A percentile compares a stretch with the other conserved stretches of the same genome.
These are phyloP conservation scores for Penicillium bovifimosum DNA, from an alignment of 495 filamentous ascomycete genomes.

Conservation along the genomic window DNA sequence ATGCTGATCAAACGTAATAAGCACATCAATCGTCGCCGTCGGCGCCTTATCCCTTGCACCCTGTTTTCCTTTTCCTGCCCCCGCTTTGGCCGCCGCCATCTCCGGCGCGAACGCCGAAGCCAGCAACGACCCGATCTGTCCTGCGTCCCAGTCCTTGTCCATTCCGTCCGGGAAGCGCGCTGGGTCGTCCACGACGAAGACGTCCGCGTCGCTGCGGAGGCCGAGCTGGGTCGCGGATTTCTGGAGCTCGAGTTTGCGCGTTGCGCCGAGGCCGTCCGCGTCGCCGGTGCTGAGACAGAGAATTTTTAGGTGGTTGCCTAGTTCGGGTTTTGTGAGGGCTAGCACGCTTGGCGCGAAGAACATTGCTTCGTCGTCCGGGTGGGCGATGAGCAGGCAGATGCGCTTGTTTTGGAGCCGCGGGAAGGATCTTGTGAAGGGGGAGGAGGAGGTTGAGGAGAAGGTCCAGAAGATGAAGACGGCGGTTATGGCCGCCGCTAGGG, in stretches of 20 bases:
- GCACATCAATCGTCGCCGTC: constrained; percentile 63
- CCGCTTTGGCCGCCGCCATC: constrained; percentile 28
- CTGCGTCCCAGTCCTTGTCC: constrained; percentile 65
- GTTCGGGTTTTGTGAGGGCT: constrained; percentile 64
- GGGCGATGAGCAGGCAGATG: constrained; percentile 87
- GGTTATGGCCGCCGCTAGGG: constrained; percentile 29
- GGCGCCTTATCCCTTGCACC: constrained; percentile 29
- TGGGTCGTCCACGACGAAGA: constrained; percentile 75
- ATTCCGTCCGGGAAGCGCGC: constrained; percentile 81
- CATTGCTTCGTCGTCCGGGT: constrained; percentile 99
- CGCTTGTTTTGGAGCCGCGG: constrained; percentile 70
- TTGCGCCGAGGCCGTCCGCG: constrained; percentile 79
- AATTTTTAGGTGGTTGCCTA: constrained; percentile 87
- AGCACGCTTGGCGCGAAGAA: constrained; percentile 92
- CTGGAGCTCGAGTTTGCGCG: constrained; percentile 74
- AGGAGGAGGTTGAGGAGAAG: constrained; percentile 50
- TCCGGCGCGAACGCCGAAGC: constrained; percentile 63
- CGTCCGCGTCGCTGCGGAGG: constrained; percentile 63
- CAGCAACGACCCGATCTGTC: constrained; percentile 62
- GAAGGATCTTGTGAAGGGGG: constrained; percentile 58
- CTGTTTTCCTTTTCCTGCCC: too few relatives aligned
- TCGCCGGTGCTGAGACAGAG: constrained; percentile 85
- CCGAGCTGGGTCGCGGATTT: constrained; percentile 72
- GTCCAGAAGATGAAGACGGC: constrained; percentile 42
- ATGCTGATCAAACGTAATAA: constrained; percentile 79